These are phyloP conservation scores for Trypanosoma melophagium DNA, from an alignment of 208 protist species.

Conservation along the genomic window DNA sequence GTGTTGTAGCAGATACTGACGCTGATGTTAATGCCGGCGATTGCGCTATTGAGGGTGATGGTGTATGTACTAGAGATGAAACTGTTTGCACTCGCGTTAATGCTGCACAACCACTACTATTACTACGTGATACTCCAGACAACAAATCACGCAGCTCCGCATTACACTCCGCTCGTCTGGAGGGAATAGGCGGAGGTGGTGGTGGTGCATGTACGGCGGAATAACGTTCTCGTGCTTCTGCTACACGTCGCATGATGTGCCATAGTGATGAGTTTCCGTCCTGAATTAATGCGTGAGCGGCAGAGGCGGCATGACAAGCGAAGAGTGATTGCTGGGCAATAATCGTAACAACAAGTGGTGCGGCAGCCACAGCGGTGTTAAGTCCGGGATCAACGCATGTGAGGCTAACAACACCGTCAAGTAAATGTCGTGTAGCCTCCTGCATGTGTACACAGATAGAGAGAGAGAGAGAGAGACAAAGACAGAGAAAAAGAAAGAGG, in stretches of 20 bases:
- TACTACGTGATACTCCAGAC: background rate
- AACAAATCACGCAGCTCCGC: background rate
- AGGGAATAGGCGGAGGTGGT: slow-evolving; percentile 1
- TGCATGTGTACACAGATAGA: slow-evolving; percentile 11
- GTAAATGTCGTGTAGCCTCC: slow-evolving; percentile 45
- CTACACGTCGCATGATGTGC: slow-evolving; percentile 37
- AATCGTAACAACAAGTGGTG: slow-evolving; percentile 51
- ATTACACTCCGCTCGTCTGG: background rate
- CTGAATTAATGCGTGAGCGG: slow-evolving; percentile 49
- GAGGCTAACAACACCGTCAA: slow-evolving; percentile 47
- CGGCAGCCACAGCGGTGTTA: slow-evolving; percentile 37
- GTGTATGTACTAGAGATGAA: background rate
- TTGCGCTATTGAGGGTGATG: background rate
- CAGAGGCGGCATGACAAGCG: slow-evolving; percentile 44
- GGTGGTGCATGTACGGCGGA: slow-evolving; percentile 11
- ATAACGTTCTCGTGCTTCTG: slow-evolving; percentile 31
- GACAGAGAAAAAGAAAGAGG: background rate
- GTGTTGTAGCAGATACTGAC: too few species aligned
- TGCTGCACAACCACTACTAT: background rate
- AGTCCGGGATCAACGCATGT: slow-evolving; percentile 61
- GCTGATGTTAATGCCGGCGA: background rate
- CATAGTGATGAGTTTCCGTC: slow-evolving; percentile 55
- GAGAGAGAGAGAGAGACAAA: slow-evolving; percentile 15
- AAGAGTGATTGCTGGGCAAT: slow-evolving; percentile 72
- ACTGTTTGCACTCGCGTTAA: background rate